phyloP scores from a whole-genome alignment of 345 rosid species.

The Sonneratia caseolaris region DNA sequence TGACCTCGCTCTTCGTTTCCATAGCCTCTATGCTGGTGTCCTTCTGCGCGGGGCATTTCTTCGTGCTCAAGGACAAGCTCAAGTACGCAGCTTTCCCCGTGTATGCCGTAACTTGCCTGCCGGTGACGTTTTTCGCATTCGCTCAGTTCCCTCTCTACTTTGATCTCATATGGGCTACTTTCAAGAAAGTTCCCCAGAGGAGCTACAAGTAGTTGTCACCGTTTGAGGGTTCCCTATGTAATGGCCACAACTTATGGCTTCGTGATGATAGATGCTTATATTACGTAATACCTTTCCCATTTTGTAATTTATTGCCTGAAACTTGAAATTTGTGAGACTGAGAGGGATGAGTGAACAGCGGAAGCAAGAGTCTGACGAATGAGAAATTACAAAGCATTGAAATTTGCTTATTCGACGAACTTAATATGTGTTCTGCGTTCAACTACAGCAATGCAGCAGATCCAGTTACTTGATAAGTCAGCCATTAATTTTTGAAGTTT shows the following conservation, averaged over 20 bases:
- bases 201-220: conserved; percentile 17
- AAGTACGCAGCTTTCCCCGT: conserved; percentile 29
- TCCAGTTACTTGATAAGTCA: not conserved
- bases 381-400: too few relatives aligned
- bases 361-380: too few relatives aligned
- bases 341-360: too few relatives aligned
- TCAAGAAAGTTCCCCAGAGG: conserved; percentile 35
- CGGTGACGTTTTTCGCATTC: conserved; percentile 30
- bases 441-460: too few relatives aligned
- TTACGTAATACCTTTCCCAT: too few relatives aligned
- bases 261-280: not conserved
- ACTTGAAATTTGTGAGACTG: too few relatives aligned
- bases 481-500: not conserved
- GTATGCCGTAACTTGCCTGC: conserved; percentile 36
- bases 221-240: not conserved
- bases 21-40: conserved; percentile 32
- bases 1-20: conserved; percentile 31
- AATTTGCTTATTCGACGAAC: too few relatives aligned
- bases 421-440: too few relatives aligned
- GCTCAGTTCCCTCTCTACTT: conserved; percentile 41
- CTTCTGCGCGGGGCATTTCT: conserved; percentile 50
- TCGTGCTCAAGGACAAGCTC: conserved; percentile 29
- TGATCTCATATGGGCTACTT: conserved; percentile 31
- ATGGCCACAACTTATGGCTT: not conserved
- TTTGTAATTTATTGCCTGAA: too few relatives aligned